These are phyloP conservation scores for Pinus taeda DNA, from an alignment of 75 land plant species.

Conservation along the genomic window DNA sequence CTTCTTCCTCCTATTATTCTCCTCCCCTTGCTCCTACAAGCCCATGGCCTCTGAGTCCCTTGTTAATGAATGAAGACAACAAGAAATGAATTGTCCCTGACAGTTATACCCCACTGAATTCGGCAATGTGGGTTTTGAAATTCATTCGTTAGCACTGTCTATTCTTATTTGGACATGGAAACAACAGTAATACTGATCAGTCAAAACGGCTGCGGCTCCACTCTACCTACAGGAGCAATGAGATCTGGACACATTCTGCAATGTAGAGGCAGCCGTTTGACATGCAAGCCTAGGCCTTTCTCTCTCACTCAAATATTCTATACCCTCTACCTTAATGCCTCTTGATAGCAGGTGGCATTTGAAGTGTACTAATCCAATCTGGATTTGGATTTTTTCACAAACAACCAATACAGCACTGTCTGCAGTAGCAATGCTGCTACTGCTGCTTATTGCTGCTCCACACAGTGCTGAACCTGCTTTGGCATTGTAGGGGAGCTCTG, in stretches of 20 bases:
- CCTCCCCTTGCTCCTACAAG: too few relatives aligned
- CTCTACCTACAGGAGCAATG: too few relatives aligned
- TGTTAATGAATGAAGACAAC: too few relatives aligned
- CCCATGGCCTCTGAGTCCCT: too few relatives aligned
- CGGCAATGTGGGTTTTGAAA: too few relatives aligned
- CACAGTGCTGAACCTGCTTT: slow-evolving; percentile 7
- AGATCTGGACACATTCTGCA: not conserved
- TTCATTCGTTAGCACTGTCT: too few relatives aligned
- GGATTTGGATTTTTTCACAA: not conserved
- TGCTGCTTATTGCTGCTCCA: not conserved
- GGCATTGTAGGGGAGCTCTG: not conserved
- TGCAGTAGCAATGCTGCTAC: slow-evolving; percentile 1
- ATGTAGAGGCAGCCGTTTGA: slow-evolving; percentile 11
- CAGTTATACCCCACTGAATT: too few relatives aligned
- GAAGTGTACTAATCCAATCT: not conserved
- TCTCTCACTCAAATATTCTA: slow-evolving; percentile 2
- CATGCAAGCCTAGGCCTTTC: slow-evolving; percentile 13
- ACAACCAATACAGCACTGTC: not conserved
- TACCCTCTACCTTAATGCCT: slow-evolving; percentile 2
- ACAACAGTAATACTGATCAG: too few relatives aligned
- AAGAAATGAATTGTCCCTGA: too few relatives aligned
- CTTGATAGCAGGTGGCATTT: not conserved
- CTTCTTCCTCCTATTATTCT: too few relatives aligned
- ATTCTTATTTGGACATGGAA: too few relatives aligned
- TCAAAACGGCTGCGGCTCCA: too few relatives aligned